Conservation (phyloP, 2,329 filamentous ascomycete species). For the Cladophialophora bantiana region DNA sequence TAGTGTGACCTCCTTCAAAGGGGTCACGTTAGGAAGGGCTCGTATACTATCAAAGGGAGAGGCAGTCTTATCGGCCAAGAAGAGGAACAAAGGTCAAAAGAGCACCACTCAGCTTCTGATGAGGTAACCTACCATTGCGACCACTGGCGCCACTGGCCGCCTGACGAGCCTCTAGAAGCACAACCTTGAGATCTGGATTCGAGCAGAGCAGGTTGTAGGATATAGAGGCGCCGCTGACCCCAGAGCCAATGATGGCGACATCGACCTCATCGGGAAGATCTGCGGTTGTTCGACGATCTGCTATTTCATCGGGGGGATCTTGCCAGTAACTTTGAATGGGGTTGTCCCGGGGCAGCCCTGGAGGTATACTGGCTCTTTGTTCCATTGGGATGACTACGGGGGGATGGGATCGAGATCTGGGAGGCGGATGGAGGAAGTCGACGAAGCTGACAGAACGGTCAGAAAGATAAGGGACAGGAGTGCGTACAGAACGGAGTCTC, state of each 20-base stretch:
- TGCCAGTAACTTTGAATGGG: conserved; percentile 49
- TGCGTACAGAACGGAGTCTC: background rate
- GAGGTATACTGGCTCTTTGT: conserved; percentile 27
- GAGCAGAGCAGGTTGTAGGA: conserved; percentile 44
- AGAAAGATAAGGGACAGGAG: conserved; percentile 1
- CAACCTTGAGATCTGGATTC: conserved; percentile 40
- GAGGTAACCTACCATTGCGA: conserved; percentile 37
- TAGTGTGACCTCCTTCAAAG: conserved; percentile 55
- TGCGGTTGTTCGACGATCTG: conserved; percentile 32
- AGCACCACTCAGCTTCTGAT: background rate
- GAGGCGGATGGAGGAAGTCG: background rate
- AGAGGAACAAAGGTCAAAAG: background rate
- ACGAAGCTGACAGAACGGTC: conserved; percentile 3
- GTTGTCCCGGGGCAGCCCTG: conserved; percentile 46
- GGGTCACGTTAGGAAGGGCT: conserved; percentile 12
- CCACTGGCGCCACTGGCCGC: conserved; percentile 49
- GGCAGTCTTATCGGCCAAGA: conserved; percentile 3
- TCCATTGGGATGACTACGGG: conserved; percentile 24
- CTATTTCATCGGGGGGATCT: conserved; percentile 41
- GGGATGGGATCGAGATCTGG: conserved; percentile 5
- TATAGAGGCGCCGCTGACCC: conserved; percentile 48
- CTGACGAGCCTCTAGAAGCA: conserved; percentile 52
- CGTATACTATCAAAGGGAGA: background rate
- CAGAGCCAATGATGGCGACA: conserved; percentile 50
- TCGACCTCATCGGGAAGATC: conserved; percentile 43